Evolutionary conservation across 495 filamentous ascomycete species (phyloP).

Genomic region (Aspergillus olivimuriae): DNA sequence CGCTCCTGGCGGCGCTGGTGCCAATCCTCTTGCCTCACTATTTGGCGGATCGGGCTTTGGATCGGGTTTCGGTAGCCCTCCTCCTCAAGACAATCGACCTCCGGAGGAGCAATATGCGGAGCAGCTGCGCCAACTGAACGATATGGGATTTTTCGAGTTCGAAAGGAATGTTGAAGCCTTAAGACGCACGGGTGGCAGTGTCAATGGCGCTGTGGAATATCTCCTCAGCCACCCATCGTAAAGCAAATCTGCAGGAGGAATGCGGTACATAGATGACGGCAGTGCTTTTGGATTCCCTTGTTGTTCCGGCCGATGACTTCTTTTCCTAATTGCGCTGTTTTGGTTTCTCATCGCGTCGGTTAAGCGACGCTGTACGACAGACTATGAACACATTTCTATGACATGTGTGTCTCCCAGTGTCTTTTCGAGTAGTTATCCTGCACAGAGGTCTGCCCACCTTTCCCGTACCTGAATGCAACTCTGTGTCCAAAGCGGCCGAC

Average conservation of each 20-base stretch:
- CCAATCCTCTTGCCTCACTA: slow-evolving; percentile 33
- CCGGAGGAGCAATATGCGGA: slow-evolving; percentile 90
- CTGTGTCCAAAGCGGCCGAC: too few species aligned
- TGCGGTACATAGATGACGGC: not conserved
- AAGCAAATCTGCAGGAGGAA: not conserved
- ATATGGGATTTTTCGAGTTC: slow-evolving; percentile 99
- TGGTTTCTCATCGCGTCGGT: too few species aligned
- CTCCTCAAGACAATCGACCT: slow-evolving; percentile 66
- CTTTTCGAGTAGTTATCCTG: too few species aligned
- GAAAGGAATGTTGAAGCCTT: slow-evolving; percentile 87
- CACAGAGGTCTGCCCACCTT: too few species aligned
- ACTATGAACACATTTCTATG: too few species aligned
- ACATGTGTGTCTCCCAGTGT: too few species aligned
- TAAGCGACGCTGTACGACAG: too few species aligned
- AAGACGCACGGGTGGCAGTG: slow-evolving; percentile 83
- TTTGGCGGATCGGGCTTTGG: slow-evolving; percentile 36
- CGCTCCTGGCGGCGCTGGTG: slow-evolving; percentile 22
- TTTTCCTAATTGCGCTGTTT: too few species aligned
- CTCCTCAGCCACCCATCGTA: slow-evolving; percentile 38
- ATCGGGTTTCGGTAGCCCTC: slow-evolving; percentile 35
- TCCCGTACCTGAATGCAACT: not conserved
- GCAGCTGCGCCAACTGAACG: slow-evolving; percentile 89
- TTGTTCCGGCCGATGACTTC: too few species aligned
- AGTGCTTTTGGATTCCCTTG: too few species aligned
- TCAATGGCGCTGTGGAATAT: slow-evolving; percentile 90